Base-by-base conservation (phyloP, 1,139 yeast species). In the Protomyces inundatus region DNA sequence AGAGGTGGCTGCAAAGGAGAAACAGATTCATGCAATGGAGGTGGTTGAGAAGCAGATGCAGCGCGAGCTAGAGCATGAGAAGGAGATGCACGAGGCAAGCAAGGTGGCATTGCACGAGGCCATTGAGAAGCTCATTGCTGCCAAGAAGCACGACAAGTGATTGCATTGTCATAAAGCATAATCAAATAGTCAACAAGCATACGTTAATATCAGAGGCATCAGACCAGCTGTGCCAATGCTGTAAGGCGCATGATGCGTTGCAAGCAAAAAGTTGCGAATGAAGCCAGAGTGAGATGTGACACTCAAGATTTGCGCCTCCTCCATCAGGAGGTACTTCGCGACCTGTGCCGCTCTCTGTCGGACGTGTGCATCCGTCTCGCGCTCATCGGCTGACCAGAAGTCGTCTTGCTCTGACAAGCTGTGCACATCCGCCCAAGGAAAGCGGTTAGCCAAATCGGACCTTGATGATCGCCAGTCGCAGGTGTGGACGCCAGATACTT, bases 401-500 rank as follows among this genome's bases (percentile, higher is more conserved):
- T 70, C 72, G 70, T 85, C 90, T 0, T 79, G 77, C 66, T 82
- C 85, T 3, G 76, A 69, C 68, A 84, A 82, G 0, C 75, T 79
- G 66, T 82, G 85, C 65, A 83, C 57, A 10, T 14, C 56, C 6
- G 68, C 64, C 55, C 30, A 67, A 67, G 71, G 77, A 63, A 80
- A 78, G 51, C 83, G 72, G 32, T 75, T 71, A 6, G 68, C 68
- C 34, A 82, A 79, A 50, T 75, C 75, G 0, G 77, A 65, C 67
- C 77, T 78, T 1, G 79, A 68, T 1, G 82, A 76, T 62, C 93
- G 75, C 71, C 81, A 79, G 72, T 87, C 90, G 72, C 95, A 87
- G 2, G 84, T 75, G 71, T 87, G 88, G 14, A 76, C 77, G 0
- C 93, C 93, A 35, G 84, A 79, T 0, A 86, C 84, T 72, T 87